Percentiles rank a stretch among this genome's conserved stretches.
These are phyloP conservation scores for Ulmus americana DNA, from an alignment of 331 rosid genomes.

Conservation along the genomic window DNA sequence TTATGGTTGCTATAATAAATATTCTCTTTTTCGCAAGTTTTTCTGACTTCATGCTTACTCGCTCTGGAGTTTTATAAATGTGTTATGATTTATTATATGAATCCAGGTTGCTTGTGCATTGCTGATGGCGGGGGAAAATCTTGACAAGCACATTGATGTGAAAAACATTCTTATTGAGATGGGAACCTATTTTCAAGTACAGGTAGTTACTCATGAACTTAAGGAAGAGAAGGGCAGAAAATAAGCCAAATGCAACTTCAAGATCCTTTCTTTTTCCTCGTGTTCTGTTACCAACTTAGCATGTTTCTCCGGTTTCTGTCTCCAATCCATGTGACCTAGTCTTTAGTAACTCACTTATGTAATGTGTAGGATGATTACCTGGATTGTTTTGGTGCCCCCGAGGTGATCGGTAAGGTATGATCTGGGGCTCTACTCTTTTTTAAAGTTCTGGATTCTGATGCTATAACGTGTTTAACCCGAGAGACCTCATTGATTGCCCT, in stretches of 20 bases:
- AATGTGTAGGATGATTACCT: conserved; percentile 40
- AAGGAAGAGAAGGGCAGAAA: not conserved
- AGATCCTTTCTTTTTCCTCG: not conserved
- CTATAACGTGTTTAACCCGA: not conserved
- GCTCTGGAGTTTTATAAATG: conserved; percentile 12
- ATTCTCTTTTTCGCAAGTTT: not conserved
- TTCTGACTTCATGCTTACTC: not conserved
- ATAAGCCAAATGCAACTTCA: not conserved
- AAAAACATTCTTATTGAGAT: conserved; percentile 79
- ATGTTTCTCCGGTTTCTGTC: not conserved
- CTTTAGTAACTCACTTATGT: not conserved
- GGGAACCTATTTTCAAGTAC: conserved; percentile 98
- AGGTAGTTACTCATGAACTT: conserved; percentile 39
- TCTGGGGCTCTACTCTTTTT: not conserved
- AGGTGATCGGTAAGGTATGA: conserved; percentile 44
- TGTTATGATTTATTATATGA: not conserved
- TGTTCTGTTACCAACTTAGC: not conserved
- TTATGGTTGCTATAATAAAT: not conserved
- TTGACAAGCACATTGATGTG: conserved; percentile 67
- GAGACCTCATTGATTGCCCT: not conserved
- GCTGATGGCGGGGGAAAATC: conserved; percentile 74
- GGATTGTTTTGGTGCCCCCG: conserved; percentile 46
- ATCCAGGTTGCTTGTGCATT: conserved; percentile 90
- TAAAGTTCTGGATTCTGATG: not conserved
- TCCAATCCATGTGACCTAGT: no score